Base-by-base conservation (phyloP, 1,284 basidiomycete genomes). In the Bothia castanella region DNA sequence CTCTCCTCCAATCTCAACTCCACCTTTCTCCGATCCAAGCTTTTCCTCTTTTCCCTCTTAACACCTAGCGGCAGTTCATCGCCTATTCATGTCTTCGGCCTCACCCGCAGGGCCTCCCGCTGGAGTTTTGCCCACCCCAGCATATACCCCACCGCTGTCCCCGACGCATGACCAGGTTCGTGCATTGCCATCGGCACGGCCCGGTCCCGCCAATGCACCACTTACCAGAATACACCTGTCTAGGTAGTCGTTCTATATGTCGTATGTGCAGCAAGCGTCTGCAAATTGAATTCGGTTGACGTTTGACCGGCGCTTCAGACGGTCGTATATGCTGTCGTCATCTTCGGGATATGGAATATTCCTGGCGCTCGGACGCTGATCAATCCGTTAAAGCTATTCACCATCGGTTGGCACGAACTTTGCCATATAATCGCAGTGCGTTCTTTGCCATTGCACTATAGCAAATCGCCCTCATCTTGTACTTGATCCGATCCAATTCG, bases 321-420 rank as follows among this genome's bases (percentile, higher is more conserved):
- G 46, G 80, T 87, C 40, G 85, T 89, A 43, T 89, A 85, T 72
- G 77, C 83, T 45, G 87, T 89, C 50, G 78, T 90, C 56, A 87
- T 89, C 54, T 89, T 89, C 59, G 87, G 84, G 20, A 74, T 87
- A 55, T 89, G 87, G 87, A 88, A 85, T 64, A 85, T 89, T 45
- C 87, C 88, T 10, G 79, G 84, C 51, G 81, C 84, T 34, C 76
- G 87, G 47, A 78, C 81, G 57, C 60, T 87, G 68, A 88, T 90
- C 60, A 88, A 81, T 60, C 88, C 88, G 8, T 74, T 91, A 58
- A 91, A 91, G 66, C 72, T 91, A 23, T 85, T 91, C 61, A 87
- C 87, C 45, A 89, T 91, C 56, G 88, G 88, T 35, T 87, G 80
- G 79, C 88, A 91, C 62, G 88, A 91, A 62, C 72, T 90, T n/a